Conservation (phyloP, 164 flowering plant species). For the Aristolochia fimbriata region DNA sequence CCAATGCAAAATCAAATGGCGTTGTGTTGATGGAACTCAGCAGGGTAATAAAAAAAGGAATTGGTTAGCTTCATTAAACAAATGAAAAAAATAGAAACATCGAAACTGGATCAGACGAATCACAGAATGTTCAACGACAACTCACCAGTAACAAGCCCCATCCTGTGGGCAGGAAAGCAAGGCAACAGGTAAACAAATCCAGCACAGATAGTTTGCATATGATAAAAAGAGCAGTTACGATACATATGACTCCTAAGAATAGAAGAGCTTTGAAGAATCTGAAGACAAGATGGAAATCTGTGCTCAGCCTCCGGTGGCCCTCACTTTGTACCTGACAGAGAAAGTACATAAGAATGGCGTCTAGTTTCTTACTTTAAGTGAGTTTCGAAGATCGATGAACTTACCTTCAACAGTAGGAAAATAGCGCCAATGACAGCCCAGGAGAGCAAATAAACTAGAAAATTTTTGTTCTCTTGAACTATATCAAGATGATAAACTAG, state of each 20-base stretch:
- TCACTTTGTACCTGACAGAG: constrained; percentile 53
- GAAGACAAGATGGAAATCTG: constrained; percentile 50
- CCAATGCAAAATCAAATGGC: too few relatives aligned
- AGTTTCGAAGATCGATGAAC: not conserved
- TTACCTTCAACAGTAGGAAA: constrained; percentile 66
- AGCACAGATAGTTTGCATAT: constrained; percentile 55
- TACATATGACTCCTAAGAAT: constrained; percentile 50
- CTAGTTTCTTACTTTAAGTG: not conserved
- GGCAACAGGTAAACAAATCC: constrained; percentile 65
- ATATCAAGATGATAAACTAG: constrained; percentile 93
- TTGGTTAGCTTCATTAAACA: too few relatives aligned
- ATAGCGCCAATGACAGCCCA: constrained; percentile 67
- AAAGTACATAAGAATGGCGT: not conserved
- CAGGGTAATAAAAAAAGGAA: too few relatives aligned
- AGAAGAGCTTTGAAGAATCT: constrained; percentile 65
- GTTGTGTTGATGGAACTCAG: too few relatives aligned
- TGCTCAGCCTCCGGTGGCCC: constrained; percentile 54
- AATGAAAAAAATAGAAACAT: too few relatives aligned
- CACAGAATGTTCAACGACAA: not conserved
- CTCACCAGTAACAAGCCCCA: constrained; percentile 90
- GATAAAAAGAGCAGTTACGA: constrained; percentile 38
- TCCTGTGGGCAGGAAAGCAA: constrained; percentile 91
- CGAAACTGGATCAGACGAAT: too few relatives aligned
- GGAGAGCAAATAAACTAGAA: constrained; percentile 73
- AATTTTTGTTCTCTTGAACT: constrained; percentile 52